Percentiles rank a stretch among this genome's conserved stretches.
Evolutionary conservation across 805 yeast genomes (phyloP).

Genomic region (Ogataea populi-albae): DNA sequence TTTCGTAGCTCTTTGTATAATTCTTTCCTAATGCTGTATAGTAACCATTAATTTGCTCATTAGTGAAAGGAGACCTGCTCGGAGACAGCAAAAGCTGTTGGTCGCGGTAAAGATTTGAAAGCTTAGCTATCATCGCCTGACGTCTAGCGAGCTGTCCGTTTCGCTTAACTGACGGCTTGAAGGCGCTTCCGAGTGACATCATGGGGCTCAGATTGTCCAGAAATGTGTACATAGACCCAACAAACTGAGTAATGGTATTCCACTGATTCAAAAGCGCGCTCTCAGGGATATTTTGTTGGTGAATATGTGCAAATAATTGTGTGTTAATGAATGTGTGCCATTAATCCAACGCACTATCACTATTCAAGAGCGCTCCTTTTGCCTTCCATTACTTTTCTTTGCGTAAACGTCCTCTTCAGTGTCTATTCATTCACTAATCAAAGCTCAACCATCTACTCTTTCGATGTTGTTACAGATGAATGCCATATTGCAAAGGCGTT

Average conservation of each 20-base stretch:
- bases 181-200: slow-evolving; percentile 8
- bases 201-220: too few relatives aligned
- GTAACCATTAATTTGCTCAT: slow-evolving; percentile 8
- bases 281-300: too few relatives aligned
- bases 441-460: neutral
- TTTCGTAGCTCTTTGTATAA: slow-evolving; percentile 8
- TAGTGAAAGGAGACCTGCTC: slow-evolving; percentile 6
- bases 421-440: slow-evolving; percentile 2
- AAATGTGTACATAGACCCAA: too few relatives aligned
- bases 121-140: slow-evolving; percentile 1
- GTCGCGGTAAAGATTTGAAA: slow-evolving; percentile 6
- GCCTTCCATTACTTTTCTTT: too few relatives aligned
- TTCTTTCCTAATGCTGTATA: slow-evolving; percentile 13
- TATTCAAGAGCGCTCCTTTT: too few relatives aligned
- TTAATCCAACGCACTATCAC: too few relatives aligned
- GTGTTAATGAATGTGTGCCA: too few relatives aligned
- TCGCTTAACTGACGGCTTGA: slow-evolving; percentile 1
- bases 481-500: too few relatives aligned
- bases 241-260: too few relatives aligned
- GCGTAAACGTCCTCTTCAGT: neutral
- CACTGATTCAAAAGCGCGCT: too few relatives aligned
- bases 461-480: neutral
- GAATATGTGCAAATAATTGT: too few relatives aligned
- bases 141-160: slow-evolving; percentile 4
- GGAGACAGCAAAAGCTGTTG: slow-evolving; percentile 8